These are phyloP conservation scores for Gaeumannomyces tritici DNA, from an alignment of 2,329 filamentous ascomycete species.

Conservation along the genomic window DNA sequence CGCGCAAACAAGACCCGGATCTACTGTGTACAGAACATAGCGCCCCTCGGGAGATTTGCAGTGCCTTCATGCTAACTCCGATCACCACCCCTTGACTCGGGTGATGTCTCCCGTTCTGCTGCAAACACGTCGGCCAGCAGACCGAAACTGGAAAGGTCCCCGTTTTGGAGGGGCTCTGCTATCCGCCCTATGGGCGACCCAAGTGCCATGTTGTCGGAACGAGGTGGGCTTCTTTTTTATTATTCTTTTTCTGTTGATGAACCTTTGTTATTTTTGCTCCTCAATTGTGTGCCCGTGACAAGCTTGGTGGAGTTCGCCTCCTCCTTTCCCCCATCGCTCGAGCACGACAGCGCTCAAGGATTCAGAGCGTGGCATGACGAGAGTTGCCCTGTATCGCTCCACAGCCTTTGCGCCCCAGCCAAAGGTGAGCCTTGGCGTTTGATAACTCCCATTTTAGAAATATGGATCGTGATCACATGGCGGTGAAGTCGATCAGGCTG, in stretches of 20 bases:
- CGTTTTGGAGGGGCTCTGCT: too few species aligned
- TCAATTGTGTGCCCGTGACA: background rate
- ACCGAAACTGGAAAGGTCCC: too few species aligned
- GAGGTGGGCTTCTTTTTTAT: too few species aligned
- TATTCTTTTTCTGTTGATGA: too few species aligned
- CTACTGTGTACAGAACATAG: background rate
- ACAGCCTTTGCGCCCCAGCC: background rate
- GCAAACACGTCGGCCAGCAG: too few species aligned
- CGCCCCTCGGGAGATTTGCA: background rate
- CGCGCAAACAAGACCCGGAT: background rate
- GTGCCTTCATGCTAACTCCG: too few species aligned
- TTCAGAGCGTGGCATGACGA: background rate
- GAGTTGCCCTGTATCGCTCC: background rate
- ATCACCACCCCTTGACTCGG: background rate
- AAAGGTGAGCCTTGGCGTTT: background rate
- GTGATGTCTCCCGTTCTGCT: too few species aligned
- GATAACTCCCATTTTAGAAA: background rate
- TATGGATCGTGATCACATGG: background rate
- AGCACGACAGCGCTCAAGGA: background rate
- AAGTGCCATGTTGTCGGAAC: too few species aligned
- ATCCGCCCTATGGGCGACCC: too few species aligned
- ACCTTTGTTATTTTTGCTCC: too few species aligned
- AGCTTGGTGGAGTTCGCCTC: background rate
- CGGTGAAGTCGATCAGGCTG: background rate
- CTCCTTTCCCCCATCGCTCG: background rate